Evolutionary conservation across 805 yeast genomes (phyloP).

Genomic region (Candida tibetensis): DNA sequence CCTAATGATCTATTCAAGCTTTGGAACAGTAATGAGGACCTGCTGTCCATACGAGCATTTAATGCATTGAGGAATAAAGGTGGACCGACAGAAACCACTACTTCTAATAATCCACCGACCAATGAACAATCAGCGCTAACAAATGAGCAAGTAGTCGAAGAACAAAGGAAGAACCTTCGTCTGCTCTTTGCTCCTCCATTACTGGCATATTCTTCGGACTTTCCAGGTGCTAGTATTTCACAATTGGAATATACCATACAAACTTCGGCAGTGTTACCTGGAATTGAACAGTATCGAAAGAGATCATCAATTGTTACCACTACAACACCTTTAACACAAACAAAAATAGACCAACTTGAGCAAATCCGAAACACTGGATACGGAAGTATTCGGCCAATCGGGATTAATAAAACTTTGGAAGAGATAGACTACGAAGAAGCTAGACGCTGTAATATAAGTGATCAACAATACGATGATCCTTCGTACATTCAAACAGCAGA

Average conservation of each 20-base stretch:
- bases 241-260: conserved; percentile 22
- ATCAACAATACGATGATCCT: conserved; percentile 15
- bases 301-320: not conserved
- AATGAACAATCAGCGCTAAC: conserved; percentile 6
- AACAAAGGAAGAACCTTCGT: conserved; percentile 18
- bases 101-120: not conserved
- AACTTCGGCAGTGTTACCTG: conserved; percentile 9
- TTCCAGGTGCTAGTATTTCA: conserved; percentile 18
- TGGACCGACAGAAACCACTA: not conserved
- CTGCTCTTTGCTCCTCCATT: conserved; percentile 49
- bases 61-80: conserved; percentile 2
- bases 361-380: conserved; percentile 35
- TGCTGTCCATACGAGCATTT: conserved; percentile 4
- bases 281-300: conserved; percentile 9
- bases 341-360: conserved; percentile 21
- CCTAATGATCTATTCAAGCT: conserved; percentile 45
- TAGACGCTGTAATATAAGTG: conserved; percentile 9
- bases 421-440: conserved; percentile 30
- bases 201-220: conserved; percentile 51
- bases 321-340: conserved; percentile 18
- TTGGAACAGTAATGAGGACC: conserved; percentile 28
- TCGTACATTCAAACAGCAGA: conserved; percentile 22
- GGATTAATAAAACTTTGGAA: conserved; percentile 39
- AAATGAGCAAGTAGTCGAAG: conserved; percentile 16
- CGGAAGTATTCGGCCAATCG: conserved; percentile 35